Evolutionary conservation across 495 filamentous ascomycete genomes (phyloP), one percentile per base, ranked within the genome.

Genomic region (Tetracladium setigerum): DNA sequence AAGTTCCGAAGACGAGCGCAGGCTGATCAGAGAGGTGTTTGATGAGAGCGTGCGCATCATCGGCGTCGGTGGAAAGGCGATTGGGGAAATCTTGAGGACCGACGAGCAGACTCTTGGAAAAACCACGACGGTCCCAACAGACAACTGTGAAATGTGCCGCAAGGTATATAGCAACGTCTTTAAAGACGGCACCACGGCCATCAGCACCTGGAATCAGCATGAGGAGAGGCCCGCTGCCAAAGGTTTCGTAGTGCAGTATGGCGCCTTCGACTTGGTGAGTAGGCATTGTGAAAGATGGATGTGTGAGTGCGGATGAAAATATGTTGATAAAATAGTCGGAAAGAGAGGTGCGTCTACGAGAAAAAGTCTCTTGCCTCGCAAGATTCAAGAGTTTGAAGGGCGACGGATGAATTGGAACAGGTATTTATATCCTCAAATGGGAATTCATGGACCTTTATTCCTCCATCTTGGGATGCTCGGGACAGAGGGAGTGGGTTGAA

Each of bases 121-220:
- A 77, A 46, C 70, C 68, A 15, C 67, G 74, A 41, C 71, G 72
- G 30, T 78, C 74, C 15, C 60, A 77, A 40, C 68, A 72, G 34
- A 64, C 75, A 44, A 41, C 39, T 9, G 39, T 41, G 19, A 19
- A 41, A 27, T 41, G 19, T 9, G 39, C 14, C 12, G 39, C 14
- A 18, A 41, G 19, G 39, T 19, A 41, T 41, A 10, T 27, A 27
- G 39, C 39, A 5, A 41, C 18, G 19, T 41, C 39, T 11, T 27
- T 18, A 27, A 41, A 41, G 8, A 41, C 39, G 4, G 15, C 15
- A 27, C 39, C 39, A 18, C 39, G 39, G 19, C 39, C 39, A 10
- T 41, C 39, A 19, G 39, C 39, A 27, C 39, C 39, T 5, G 14
- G 39, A 41, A 41, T 41, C 15, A 41, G 15, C 39, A 41, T 10